A percentile compares a stretch with the other conserved stretches of the same genome.
Evolutionary conservation across 2,329 filamentous ascomycete genomes (phyloP).

Genomic region (Phialophora chinensis): DNA sequence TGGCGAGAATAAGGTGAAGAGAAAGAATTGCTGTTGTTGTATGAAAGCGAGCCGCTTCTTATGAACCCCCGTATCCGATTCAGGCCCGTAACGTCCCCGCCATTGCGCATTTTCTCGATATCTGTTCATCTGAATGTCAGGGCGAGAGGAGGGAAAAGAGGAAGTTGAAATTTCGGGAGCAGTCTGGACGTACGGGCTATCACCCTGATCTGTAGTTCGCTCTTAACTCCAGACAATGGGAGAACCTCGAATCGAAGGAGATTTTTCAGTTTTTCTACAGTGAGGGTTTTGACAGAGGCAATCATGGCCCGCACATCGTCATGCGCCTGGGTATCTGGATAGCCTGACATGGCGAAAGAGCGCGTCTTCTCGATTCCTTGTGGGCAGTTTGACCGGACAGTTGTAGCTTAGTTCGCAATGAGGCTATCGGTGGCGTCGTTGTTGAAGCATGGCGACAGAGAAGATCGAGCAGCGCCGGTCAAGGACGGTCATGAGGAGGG

Average conservation of each 20-base stretch:
- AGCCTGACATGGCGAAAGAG: conserved; percentile 29
- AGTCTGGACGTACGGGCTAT: conserved; percentile 68
- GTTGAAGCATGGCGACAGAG: conserved; percentile 14
- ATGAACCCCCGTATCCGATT: conserved; percentile 32
- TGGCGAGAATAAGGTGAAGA: conserved; percentile 36
- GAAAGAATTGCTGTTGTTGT: conserved; percentile 30
- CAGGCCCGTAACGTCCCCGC: conserved; percentile 28
- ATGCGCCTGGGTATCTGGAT: conserved; percentile 25
- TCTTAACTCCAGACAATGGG: conserved; percentile 82
- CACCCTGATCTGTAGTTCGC: conserved; percentile 78
- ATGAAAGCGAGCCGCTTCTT: conserved; percentile 29
- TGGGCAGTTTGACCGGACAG: conserved; percentile 16
- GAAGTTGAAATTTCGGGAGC: conserved; percentile 10
- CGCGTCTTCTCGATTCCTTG: background rate
- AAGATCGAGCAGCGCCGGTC: background rate
- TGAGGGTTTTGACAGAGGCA: conserved; percentile 59
- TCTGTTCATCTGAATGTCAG: conserved; percentile 31
- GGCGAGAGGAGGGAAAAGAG: conserved; percentile 28
- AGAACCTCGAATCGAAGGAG: conserved; percentile 78
- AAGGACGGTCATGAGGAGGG: background rate
- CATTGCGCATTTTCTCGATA: conserved; percentile 36
- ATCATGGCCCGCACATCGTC: conserved; percentile 38
- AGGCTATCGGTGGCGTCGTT: conserved; percentile 13
- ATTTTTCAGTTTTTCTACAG: conserved; percentile 72
- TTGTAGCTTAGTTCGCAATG: background rate